Base-by-base conservation (phyloP, 2,329 filamentous ascomycete species). In the Thelonectria rubi region DNA sequence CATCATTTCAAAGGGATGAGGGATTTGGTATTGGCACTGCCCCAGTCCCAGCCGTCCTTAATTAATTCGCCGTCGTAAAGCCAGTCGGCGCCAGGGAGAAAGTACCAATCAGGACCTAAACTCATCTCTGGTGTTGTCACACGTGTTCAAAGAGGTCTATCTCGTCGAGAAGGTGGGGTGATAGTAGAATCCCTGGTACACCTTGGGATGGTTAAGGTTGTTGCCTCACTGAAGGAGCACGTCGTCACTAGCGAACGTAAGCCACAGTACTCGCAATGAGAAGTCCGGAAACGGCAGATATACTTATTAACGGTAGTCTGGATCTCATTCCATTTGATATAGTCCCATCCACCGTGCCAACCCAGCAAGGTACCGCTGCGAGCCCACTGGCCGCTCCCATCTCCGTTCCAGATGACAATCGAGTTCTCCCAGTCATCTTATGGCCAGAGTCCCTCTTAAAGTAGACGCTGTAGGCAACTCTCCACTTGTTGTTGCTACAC, bases 391-490 rank as follows among this genome's bases (percentile, higher is more conserved):
- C 63, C 66, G 11, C 58, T 58, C 3, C 64, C 65, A 12, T 64
- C 65, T 3, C 30, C 58, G 12, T 57, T 62, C 55, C 67, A 70
- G 18, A 58, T 64, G 24, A 70, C 56, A 14, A 70, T 65, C 15
- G 60, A 65, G 47, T 63, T 66, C 32, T 70, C 68, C 68, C 67
- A 69, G 37, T 70, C 68, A 32, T 64, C 55, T 62, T 70, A 45
- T 70, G 65, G 40, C 68, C 68, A 4, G 68, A 67, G 21, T 70
- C 65, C 45, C 69, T 70, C 60, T 69, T 68, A 55, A 69, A 70
- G 56, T 69, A 70, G 18, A 69, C 64, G 26, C 67, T 68, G 54
- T 69, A 70, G 11, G 66, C 66, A 46, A 70, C 63, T 18, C 63
- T 65, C 66, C 65, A 70, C 26, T 63, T 50, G 12, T 50, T 58